phyloP scores from a whole-genome alignment of 108 stramenopile species.

The Nitzschia putrida region DNA sequence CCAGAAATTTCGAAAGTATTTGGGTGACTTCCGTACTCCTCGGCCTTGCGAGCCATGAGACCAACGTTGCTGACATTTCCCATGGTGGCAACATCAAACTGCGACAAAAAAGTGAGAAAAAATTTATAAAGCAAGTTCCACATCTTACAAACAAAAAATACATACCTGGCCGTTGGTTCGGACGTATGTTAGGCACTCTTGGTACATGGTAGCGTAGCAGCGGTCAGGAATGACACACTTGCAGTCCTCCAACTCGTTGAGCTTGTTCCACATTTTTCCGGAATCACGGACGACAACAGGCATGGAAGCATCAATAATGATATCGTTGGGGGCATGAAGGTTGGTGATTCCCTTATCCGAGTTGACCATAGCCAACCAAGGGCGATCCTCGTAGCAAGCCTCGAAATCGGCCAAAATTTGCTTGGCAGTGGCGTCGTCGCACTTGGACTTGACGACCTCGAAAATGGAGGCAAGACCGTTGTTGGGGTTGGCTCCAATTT shows the following conservation, averaged over 20 bases:
- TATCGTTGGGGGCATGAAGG: constrained; percentile 78
- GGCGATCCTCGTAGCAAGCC: constrained; percentile 76
- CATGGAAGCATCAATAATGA: constrained; percentile 94
- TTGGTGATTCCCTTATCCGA: constrained; percentile 92
- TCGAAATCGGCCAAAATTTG: constrained; percentile 81
- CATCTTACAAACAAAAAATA: constrained; percentile 30
- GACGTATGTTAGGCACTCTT: constrained; percentile 85
- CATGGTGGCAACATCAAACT: constrained; percentile 77
- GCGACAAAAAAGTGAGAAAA: background rate
- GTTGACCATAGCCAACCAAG: constrained; percentile 94
- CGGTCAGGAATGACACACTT: constrained; percentile 93
- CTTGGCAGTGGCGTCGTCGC: constrained; percentile 50
- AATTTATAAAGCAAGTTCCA: background rate
- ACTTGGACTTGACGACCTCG: constrained; percentile 63
- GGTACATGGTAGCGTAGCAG: constrained; percentile 91
- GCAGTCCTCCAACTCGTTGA: constrained; percentile 83
- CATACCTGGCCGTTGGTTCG: constrained; percentile 75
- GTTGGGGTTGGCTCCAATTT: constrained; percentile 90
- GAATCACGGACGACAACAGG: constrained; percentile 88
- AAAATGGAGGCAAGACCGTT: constrained; percentile 79
- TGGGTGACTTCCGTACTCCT: constrained; percentile 94
- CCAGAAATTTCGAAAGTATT: constrained; percentile 88
- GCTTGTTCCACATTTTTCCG: constrained; percentile 96
- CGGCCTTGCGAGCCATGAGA: constrained; percentile 92
- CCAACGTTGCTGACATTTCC: constrained; percentile 81